Conservation (phyloP, 768 basidiomycete genomes). For the Exsudoporus frostii region DNA sequence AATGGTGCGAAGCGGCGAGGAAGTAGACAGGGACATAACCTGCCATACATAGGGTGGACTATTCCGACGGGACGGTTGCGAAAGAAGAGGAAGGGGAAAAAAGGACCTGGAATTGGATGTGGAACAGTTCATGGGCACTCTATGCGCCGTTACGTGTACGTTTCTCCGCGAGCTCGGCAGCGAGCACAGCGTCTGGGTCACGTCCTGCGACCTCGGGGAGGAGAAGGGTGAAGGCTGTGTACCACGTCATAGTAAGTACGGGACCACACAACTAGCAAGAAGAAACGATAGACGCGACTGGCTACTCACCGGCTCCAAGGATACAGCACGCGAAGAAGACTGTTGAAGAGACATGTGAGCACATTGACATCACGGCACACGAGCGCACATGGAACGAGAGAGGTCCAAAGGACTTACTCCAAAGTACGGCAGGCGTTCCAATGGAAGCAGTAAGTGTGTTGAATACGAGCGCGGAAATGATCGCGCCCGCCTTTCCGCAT, state of each 20-base stretch:
- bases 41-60: background rate
- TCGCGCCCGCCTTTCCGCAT: constrained; percentile 70
- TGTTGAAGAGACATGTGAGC: constrained; percentile 19
- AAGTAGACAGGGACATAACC: background rate
- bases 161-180: constrained; percentile 35
- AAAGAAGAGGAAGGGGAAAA: background rate
- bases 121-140: background rate
- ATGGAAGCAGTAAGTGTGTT: constrained; percentile 57
- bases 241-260: background rate
- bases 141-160: background rate
- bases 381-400: background rate
- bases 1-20: background rate
- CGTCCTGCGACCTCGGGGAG: constrained; percentile 51
- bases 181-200: constrained; percentile 47
- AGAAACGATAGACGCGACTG: background rate
- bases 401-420: constrained; percentile 52
- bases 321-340: constrained; percentile 68
- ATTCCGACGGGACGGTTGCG: background rate
- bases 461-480: constrained; percentile 73
- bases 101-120: background rate
- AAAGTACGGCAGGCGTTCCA: constrained; percentile 63
- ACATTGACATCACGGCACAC: background rate
- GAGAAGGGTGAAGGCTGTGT: constrained; percentile 39
- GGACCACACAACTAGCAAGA: background rate
- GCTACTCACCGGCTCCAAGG: constrained; percentile 45